A percentile compares a stretch with the other conserved stretches of the same genome.
Conservation (phyloP, 2,329 filamentous ascomycete genomes). For the Diplodia mutila region DNA sequence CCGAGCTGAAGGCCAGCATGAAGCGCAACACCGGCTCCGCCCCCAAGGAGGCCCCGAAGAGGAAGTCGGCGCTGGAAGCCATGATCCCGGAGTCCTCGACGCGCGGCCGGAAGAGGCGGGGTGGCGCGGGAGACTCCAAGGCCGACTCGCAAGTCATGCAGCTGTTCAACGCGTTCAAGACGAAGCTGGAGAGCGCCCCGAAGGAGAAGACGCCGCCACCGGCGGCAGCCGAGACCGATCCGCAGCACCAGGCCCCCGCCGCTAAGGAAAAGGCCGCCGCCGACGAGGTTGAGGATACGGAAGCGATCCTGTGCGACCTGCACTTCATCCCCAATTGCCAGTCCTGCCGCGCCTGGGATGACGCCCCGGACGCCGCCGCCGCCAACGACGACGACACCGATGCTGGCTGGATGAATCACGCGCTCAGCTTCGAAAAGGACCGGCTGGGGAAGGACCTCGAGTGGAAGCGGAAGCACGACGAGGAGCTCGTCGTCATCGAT, state of each 20-base stretch:
- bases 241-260: not conserved
- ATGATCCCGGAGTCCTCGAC: slow-evolving; percentile 75
- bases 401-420: slow-evolving; percentile 83
- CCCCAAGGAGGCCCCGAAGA: slow-evolving; percentile 41
- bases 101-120: slow-evolving; percentile 70
- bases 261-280: slow-evolving; percentile 27
- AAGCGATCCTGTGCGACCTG: slow-evolving; percentile 79
- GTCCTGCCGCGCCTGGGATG: slow-evolving; percentile 82
- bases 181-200: slow-evolving; percentile 59
- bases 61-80: slow-evolving; percentile 68
- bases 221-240: not conserved
- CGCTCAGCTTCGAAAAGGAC: slow-evolving; percentile 84
- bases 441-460: slow-evolving; percentile 86
- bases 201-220: not conserved
- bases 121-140: slow-evolving; percentile 50
- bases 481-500: slow-evolving; percentile 93
- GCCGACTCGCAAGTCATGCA: slow-evolving; percentile 64
- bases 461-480: slow-evolving; percentile 81
- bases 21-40: slow-evolving; percentile 57
- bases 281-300: slow-evolving; percentile 53
- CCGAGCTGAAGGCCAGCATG: slow-evolving; percentile 80
- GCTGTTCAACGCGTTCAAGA: slow-evolving; percentile 77
- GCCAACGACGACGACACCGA: slow-evolving; percentile 57
- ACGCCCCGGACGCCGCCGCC: slow-evolving; percentile 38
- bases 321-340: slow-evolving; percentile 97